A percentile compares a stretch with the other conserved stretches of the same genome.
These are phyloP conservation scores for Saccharomycopsis vini DNA, from an alignment of 805 yeast genomes.

Conservation along the genomic window DNA sequence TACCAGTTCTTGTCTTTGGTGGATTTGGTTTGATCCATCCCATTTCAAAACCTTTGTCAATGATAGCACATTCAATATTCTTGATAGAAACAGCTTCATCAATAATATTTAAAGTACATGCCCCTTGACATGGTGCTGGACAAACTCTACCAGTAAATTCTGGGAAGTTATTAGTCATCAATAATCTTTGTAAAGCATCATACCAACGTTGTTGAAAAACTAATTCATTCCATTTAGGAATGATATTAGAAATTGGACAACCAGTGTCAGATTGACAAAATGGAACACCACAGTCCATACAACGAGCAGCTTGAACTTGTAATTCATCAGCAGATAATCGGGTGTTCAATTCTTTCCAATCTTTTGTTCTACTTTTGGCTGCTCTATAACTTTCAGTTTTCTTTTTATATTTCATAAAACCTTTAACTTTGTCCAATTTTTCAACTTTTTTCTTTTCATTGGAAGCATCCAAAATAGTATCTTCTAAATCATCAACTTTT, in stretches of 20 bases:
- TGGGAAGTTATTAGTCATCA: slow-evolving; percentile 97
- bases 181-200: slow-evolving; percentile 81
- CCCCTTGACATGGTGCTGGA: slow-evolving; percentile 99
- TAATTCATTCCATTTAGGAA: slow-evolving; percentile 96
- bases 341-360: slow-evolving; percentile 86
- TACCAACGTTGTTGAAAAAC: slow-evolving; percentile 93
- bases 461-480: slow-evolving; percentile 63
- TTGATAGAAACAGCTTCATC: slow-evolving; percentile 95
- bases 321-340: slow-evolving; percentile 81
- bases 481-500: slow-evolving; percentile 81
- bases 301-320: slow-evolving; percentile 87
- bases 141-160: slow-evolving; percentile 97
- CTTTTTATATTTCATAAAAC: slow-evolving; percentile 90
- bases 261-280: slow-evolving; percentile 98
- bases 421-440: slow-evolving; percentile 70
- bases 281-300: slow-evolving; percentile 99
- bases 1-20: slow-evolving; percentile 76
- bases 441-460: slow-evolving; percentile 56
- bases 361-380: slow-evolving; percentile 65
- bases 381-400: slow-evolving; percentile 80
- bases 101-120: slow-evolving; percentile 86
- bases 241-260: slow-evolving; percentile 93
- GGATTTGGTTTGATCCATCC: slow-evolving; percentile 91
- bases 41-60: slow-evolving; percentile 91
- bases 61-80: slow-evolving; percentile 90